A percentile compares a stretch with the other conserved stretches of the same genome.
phyloP scores from a whole-genome alignment of 192 early-diverging fungal genomes.

The Borealophlyctis nickersoniae region DNA sequence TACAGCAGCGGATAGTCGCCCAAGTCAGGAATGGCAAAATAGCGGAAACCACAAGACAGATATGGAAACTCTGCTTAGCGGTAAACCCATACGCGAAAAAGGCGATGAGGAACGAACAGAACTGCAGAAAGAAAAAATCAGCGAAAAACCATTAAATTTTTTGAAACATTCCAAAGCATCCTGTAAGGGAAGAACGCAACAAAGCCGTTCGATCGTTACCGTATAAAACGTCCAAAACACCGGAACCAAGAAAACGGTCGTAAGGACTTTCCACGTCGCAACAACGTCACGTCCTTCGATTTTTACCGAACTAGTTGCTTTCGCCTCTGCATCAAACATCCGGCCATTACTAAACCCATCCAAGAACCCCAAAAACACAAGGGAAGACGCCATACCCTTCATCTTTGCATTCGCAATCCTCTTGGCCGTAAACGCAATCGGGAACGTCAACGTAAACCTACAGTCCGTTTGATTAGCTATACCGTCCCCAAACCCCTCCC shows the following conservation, averaged over 20 bases:
- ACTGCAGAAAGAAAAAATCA: too few species aligned
- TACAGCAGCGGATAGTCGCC: conserved; percentile 31
- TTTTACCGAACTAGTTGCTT: conserved; percentile 89
- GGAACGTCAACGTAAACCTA: conserved; percentile 9
- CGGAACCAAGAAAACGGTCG: conserved; percentile 52
- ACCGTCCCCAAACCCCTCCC: too few species aligned
- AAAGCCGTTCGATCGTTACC: conserved; percentile 4
- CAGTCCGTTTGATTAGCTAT: too few species aligned
- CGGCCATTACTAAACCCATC: conserved; percentile 6
- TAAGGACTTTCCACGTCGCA: conserved; percentile 84
- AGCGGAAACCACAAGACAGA: conserved; percentile 37
- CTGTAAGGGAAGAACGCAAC: neutral
- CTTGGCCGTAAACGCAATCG: conserved; percentile 20
- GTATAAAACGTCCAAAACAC: conserved; percentile 34
- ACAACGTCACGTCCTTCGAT: conserved; percentile 92
- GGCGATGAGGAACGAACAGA: conserved; percentile 10
- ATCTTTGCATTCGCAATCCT: conserved; percentile 21
- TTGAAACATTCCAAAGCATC: too few species aligned
- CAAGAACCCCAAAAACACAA: neutral
- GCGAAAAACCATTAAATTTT: too few species aligned
- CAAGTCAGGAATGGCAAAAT: conserved; percentile 53
- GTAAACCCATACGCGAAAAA: conserved; percentile 26
- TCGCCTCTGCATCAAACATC: conserved; percentile 52
- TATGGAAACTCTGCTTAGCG: conserved; percentile 27
- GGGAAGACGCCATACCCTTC: conserved; percentile 5